Conservation (phyloP, 2,329 filamentous ascomycete genomes). For the Corynespora cassiicola region DNA sequence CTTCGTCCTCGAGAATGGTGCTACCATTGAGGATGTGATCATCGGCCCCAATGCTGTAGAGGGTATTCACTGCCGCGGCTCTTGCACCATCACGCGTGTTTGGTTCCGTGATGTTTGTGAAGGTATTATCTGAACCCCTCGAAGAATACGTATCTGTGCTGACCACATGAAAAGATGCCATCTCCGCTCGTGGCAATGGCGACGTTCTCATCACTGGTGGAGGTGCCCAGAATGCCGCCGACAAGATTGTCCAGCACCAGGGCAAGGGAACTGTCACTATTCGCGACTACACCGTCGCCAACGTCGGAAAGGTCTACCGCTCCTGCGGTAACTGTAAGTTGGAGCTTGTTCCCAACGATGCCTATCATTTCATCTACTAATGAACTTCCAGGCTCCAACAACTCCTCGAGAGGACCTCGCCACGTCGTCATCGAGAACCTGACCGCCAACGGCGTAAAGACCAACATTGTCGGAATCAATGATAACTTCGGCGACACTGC, state of each 20-base stretch:
- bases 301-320: conserved; percentile 56
- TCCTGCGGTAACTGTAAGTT: conserved; percentile 46
- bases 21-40: conserved; percentile 56
- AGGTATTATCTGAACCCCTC: conserved; percentile 8
- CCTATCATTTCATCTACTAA: neutral
- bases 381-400: conserved; percentile 40
- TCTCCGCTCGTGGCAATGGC: conserved; percentile 17
- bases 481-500: conserved; percentile 55
- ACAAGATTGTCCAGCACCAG: conserved; percentile 38
- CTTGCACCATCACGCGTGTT: conserved; percentile 48
- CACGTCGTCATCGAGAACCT: conserved; percentile 48
- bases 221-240: conserved; percentile 25
- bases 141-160: neutral
- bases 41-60: conserved; percentile 55
- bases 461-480: conserved; percentile 51
- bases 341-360: neutral
- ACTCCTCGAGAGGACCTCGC: conserved; percentile 45
- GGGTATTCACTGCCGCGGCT: conserved; percentile 56
- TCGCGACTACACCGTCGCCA: conserved; percentile 34
- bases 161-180: conserved; percentile 10
- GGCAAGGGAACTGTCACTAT: no score
- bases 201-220: conserved; percentile 41
- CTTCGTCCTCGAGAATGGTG: conserved; percentile 55
- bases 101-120: conserved; percentile 25
- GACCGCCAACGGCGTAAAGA: conserved; percentile 40